Evolutionary conservation across 768 basidiomycete species (phyloP).

Genomic region (Leccinum imitatum): DNA sequence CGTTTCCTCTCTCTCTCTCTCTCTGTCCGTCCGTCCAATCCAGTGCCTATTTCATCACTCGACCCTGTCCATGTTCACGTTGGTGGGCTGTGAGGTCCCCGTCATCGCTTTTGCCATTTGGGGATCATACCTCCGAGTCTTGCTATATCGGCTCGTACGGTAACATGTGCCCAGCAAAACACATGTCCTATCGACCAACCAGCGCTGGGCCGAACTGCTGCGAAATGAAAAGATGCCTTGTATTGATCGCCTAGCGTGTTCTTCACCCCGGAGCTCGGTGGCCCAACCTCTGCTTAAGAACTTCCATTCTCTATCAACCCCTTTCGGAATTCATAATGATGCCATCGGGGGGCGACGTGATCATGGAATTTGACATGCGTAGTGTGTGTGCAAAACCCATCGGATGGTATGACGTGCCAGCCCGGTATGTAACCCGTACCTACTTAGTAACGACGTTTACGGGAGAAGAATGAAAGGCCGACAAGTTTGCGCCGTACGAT

Average conservation of each 20-base stretch:
- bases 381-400: background rate
- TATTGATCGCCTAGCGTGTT: conserved; percentile 21
- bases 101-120: conserved; percentile 19
- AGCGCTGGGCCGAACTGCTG: background rate
- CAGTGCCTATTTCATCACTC: conserved; percentile 1
- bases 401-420: background rate
- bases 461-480: background rate
- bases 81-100: conserved; percentile 20
- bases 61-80: conserved; percentile 9
- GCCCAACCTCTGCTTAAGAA: background rate
- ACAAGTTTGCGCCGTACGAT: conserved; percentile 15
- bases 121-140: conserved; percentile 10
- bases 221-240: conserved; percentile 27
- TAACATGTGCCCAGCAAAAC: conserved; percentile 17
- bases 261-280: conserved; percentile 7
- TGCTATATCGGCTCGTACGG: conserved; percentile 1
- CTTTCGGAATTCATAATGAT: conserved; percentile 20
- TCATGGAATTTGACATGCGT: conserved; percentile 15
- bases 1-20: background rate
- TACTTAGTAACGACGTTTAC: background rate
- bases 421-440: background rate
- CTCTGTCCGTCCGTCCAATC: background rate
- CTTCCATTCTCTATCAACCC: conserved; percentile 28
- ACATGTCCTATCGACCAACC: conserved; percentile 16
- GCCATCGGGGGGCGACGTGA: conserved; percentile 18